Evolutionary conservation across 345 rosid species (phyloP).

Genomic region (Eucalyptus sideroxylon): DNA sequence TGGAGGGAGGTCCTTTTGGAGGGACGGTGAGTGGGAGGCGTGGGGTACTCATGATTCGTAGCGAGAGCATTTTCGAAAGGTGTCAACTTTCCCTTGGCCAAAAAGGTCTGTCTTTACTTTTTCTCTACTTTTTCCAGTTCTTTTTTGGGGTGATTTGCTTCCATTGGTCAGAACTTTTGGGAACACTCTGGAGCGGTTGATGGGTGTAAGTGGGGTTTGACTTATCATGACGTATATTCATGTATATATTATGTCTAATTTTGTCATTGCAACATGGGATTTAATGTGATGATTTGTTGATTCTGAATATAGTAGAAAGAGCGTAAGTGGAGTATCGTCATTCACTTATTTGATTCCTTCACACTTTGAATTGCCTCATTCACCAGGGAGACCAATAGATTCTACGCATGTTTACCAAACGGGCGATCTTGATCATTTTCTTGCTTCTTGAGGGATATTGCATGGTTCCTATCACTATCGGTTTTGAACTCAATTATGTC

Average conservation of each 20-base stretch:
- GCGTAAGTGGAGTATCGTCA: accelerated
- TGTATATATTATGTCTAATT: neutral
- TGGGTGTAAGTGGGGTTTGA: neutral
- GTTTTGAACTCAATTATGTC: neutral
- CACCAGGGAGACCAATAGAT: neutral
- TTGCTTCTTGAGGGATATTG: neutral
- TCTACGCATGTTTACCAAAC: accelerated
- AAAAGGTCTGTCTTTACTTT: neutral
- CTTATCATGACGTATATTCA: neutral
- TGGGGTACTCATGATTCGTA: neutral
- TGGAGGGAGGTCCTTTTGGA: neutral
- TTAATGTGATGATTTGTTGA: neutral
- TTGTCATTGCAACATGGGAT: accelerated
- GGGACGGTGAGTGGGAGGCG: neutral
- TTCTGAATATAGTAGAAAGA: neutral
- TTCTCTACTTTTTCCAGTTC: neutral
- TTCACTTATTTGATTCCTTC: neutral
- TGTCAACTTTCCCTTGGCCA: neutral
- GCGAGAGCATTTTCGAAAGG: neutral
- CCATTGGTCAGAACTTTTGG: neutral
- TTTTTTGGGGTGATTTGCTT: neutral
- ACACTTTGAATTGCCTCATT: neutral
- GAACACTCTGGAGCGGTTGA: neutral
- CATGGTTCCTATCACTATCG: neutral
- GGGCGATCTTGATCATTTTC: neutral